Evolutionary conservation across 805 yeast species (phyloP).

Genomic region (Candida stauntonica): DNA sequence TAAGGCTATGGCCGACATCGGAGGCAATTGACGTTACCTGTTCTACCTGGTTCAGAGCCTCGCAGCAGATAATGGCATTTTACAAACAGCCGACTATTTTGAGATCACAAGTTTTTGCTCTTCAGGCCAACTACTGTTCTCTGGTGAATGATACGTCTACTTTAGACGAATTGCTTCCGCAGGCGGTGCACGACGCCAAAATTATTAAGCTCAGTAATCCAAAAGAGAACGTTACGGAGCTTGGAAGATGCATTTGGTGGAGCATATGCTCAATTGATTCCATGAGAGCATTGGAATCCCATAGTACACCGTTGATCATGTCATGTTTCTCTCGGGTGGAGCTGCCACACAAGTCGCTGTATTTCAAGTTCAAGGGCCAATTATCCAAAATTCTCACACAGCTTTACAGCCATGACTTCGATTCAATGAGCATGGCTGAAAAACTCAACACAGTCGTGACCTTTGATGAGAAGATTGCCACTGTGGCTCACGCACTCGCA

Average conservation of each 20-base stretch:
- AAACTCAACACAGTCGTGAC: constrained; percentile 4
- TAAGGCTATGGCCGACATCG: constrained; percentile 5
- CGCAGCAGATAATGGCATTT: constrained; percentile 17
- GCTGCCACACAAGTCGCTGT: constrained; percentile 7
- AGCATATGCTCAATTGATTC: constrained; percentile 12
- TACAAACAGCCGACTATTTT: constrained; percentile 4
- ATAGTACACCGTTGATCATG: constrained; percentile 8
- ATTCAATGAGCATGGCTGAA: neutral
- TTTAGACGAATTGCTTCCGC: constrained; percentile 8
- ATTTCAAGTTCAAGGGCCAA: constrained; percentile 4
- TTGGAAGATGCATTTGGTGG: constrained; percentile 14
- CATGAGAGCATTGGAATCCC: constrained; percentile 8
- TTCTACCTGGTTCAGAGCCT: constrained; percentile 15
- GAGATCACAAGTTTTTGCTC: constrained; percentile 6
- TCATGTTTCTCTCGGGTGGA: constrained; percentile 9
- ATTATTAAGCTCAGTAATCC: constrained; percentile 6
- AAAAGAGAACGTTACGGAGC: constrained; percentile 1
- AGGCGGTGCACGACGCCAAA: constrained; percentile 10
- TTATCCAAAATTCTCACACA: constrained; percentile 3
- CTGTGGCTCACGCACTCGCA: neutral
- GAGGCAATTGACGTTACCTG: constrained; percentile 2
- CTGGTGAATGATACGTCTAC: constrained; percentile 5
- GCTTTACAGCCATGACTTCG: constrained; percentile 7
- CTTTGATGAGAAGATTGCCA: constrained; percentile 4
- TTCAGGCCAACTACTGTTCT: constrained; percentile 8